Evolutionary conservation across 352 stramenopile species (phyloP), one percentile per base, ranked within the genome.

Genomic region (Pythium dissimile): DNA sequence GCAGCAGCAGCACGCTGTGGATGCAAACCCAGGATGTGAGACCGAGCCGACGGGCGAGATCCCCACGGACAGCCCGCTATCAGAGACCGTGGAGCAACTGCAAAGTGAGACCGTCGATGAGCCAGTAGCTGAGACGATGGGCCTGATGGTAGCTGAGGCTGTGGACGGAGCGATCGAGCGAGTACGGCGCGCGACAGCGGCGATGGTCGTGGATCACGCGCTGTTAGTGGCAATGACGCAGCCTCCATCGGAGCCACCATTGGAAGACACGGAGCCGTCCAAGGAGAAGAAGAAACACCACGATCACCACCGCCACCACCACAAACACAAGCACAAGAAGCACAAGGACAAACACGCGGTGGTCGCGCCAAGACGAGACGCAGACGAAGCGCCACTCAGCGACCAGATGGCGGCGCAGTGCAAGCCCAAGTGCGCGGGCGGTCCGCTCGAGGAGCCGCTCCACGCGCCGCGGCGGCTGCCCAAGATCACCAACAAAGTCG

Each of bases 401-500:
- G 45, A 48, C 15, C 1, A 64, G 28, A 13, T 2, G 0, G 32
- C 24, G 6, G 20, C 9, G n/a, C 49, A n/a, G n/a, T n/a, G 65
- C 11, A 43, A 65, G 21, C 38, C 42, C 45, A 64, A 65, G 49
- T 34, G 56, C 32, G 32, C 35, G 30, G 18, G 20, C 2, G 54
- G 50, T n/a, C n/a, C n/a, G n/a, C n/a, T n/a, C 7, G 41, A 54
- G 8, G 21, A 52, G 39, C 62, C 62, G 4, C 56, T 66, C 3
- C 39, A 66, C 42, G 56, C 63, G 13, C 56, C 63, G 8, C 57
- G 46, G 4, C 54, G 62, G 9, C 53, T 66, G 21, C 42, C 62
- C 16, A 57, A 54, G 28, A 44, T 62, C n/a, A 45, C 49, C 16
- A 32, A 45, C 38, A 71, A 71, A 30, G 41, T 71, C 51, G 39